Base-by-base conservation (phyloP, 2,329 filamentous ascomycete genomes). In the Acrodontium crateriforme region DNA sequence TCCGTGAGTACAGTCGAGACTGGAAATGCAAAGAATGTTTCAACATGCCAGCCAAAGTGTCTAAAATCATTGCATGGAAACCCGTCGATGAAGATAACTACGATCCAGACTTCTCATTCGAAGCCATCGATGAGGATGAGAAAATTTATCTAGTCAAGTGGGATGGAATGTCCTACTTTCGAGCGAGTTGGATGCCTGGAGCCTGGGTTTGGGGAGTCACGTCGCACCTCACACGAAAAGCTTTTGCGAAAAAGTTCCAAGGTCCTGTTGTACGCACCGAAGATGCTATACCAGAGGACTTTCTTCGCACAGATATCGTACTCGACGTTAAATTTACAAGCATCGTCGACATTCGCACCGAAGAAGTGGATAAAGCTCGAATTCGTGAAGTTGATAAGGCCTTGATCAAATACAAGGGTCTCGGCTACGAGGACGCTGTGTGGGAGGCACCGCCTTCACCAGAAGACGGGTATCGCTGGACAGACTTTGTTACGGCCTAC, bases 71-170 rank as follows among this genome's bases (percentile, higher is more conserved):
- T 29, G 84, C 87, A 9, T 98, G 89, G 89, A 74, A 87, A 34
- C 83, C 83, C 1, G 51, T 62, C 1, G 60, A 78, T 41, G 58
- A 67, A 14, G 61, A 71, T 9, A 56, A 54, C 2, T 75, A 77
- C 41, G 52, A 56, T 9, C 47, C 62, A 3, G 69, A 66, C 2
- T 59, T 65, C 28, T 57, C 60, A 1, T 63, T 65, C 25, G 57
- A 71, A 16, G 57, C 69, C 29, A 57, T 81, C n/a, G 53, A 58
- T 8, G 78, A 89, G 45, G 78, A 83, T 30, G 65, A 79, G n/a
- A 85, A 85, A 39, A 83, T 94, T 41, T 98, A 95, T 46, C 67
- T 98, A 2, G 59, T 98, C 42, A 93, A 89, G 49, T 95, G 85
- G 82, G 73, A 78, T 24, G 63, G 65, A 0, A 65, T 71, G 31